phyloP scores from a whole-genome alignment of 495 filamentous ascomycete species.

The Penicillium alfredii region DNA sequence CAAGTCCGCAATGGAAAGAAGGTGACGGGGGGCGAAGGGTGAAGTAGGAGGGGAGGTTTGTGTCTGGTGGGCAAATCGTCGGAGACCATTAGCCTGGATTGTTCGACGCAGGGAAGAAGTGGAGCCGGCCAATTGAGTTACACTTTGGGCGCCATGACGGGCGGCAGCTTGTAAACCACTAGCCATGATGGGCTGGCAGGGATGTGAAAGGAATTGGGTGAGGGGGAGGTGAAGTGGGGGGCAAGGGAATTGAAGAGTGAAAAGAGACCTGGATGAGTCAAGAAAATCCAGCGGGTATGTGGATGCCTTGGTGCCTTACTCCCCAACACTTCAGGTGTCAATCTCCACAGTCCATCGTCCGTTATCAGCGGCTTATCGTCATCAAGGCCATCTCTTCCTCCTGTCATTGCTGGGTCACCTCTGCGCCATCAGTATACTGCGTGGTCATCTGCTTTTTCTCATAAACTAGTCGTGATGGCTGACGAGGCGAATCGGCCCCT shows the following conservation, averaged over 20 bases:
- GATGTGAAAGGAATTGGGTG: slow-evolving; percentile 2
- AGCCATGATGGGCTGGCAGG: slow-evolving; percentile 24
- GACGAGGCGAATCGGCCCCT: slow-evolving; percentile 32
- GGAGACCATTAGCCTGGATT: slow-evolving; percentile 29
- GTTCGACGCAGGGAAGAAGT: slow-evolving; percentile 28
- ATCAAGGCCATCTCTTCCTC: slow-evolving; percentile 8
- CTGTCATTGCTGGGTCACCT: background rate
- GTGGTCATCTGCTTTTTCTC: background rate
- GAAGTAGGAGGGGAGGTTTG: slow-evolving; percentile 34
- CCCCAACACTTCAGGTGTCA: slow-evolving; percentile 6
- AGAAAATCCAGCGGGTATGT: slow-evolving; percentile 10
- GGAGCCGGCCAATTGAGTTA: slow-evolving; percentile 30
- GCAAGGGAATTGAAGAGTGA: slow-evolving; percentile 1
- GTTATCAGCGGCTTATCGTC: slow-evolving; percentile 24
- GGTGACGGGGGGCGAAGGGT: slow-evolving; percentile 63
- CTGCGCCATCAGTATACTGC: background rate
- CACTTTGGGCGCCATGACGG: slow-evolving; percentile 41
- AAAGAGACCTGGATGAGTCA: slow-evolving; percentile 20
- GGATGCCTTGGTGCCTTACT: background rate
- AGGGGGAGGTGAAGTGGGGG: background rate
- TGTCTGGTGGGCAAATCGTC: slow-evolving; percentile 35
- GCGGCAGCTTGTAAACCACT: slow-evolving; percentile 46
- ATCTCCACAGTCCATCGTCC: slow-evolving; percentile 1
- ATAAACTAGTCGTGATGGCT: slow-evolving; percentile 24
- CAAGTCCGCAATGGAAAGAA: slow-evolving; percentile 86